phyloP scores from a whole-genome alignment of 805 yeast genomes.

The Komagataella phaffii region DNA sequence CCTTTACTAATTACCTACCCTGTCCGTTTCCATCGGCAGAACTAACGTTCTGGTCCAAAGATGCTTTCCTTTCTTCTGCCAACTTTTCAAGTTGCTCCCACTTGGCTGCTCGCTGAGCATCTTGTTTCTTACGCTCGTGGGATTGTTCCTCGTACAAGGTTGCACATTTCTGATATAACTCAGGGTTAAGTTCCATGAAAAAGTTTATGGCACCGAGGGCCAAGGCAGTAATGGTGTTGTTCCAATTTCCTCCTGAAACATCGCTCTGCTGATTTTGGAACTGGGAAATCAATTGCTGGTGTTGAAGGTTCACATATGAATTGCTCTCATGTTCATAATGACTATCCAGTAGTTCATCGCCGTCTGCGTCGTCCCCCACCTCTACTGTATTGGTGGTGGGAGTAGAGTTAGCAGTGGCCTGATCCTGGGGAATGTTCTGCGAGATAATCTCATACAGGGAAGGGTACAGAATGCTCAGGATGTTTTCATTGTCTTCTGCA shows the following conservation, averaged over 20 bases:
- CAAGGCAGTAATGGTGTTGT: slow-evolving; percentile 81
- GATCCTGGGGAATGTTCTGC: slow-evolving; percentile 17
- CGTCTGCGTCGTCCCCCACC: slow-evolving; percentile 7
- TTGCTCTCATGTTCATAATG: neutral
- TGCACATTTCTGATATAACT: slow-evolving; percentile 87
- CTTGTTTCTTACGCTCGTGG: slow-evolving; percentile 48
- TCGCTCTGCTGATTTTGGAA: neutral
- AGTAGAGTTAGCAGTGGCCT: neutral
- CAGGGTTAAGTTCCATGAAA: slow-evolving; percentile 87
- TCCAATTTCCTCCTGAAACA: slow-evolving; percentile 50
- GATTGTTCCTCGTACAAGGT: slow-evolving; percentile 64
- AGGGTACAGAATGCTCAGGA: slow-evolving; percentile 84
- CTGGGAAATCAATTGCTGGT: neutral
- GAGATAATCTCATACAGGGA: slow-evolving; percentile 73
- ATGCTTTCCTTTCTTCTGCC: neutral
- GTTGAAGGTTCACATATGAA: neutral
- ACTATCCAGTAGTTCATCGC: slow-evolving; percentile 4
- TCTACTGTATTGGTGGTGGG: neutral
- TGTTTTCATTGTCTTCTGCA: slow-evolving; percentile 85
- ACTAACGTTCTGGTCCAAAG: slow-evolving; percentile 18
- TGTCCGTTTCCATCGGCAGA: slow-evolving; percentile 10
- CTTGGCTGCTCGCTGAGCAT: slow-evolving; percentile 45
- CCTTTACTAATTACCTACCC: neutral
- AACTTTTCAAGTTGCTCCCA: slow-evolving; percentile 60
- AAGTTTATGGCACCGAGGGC: slow-evolving; percentile 85